Conservation (phyloP, 805 yeast genomes). For the Saturnispora ahearnii region DNA sequence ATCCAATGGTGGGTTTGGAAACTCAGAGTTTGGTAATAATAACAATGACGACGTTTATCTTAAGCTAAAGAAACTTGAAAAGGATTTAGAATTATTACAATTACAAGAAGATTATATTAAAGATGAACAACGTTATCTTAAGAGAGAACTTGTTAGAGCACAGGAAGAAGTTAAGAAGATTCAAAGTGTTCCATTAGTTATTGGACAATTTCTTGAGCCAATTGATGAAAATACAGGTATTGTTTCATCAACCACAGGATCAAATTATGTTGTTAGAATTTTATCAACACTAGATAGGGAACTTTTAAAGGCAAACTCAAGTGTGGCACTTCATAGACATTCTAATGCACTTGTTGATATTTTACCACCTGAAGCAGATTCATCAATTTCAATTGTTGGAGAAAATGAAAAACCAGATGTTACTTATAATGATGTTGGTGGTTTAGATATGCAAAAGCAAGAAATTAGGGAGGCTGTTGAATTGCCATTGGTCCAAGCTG, state of each 20-base stretch:
- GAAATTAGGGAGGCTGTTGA: conserved; percentile 98
- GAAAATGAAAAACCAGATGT: conserved; percentile 90
- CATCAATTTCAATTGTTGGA: conserved; percentile 89
- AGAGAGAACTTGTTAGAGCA: conserved; percentile 89
- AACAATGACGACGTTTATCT: conserved; percentile 62
- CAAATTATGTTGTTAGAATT: conserved; percentile 92
- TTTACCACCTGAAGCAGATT: conserved; percentile 97
- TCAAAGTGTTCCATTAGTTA: conserved; percentile 94
- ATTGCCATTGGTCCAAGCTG: conserved; percentile 91
- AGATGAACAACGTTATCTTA: conserved; percentile 95
- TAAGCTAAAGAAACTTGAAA: conserved; percentile 78
- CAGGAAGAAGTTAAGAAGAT: conserved; percentile 98
- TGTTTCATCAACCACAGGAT: conserved; percentile 95
- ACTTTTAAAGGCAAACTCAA: conserved; percentile 84
- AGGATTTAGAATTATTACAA: conserved; percentile 73
- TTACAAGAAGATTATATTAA: conserved; percentile 95
- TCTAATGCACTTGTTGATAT: conserved; percentile 96
- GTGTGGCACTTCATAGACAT: conserved; percentile 97
- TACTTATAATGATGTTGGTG: conserved; percentile 97
- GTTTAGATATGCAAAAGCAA: conserved; percentile 97
- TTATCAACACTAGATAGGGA: conserved; percentile 92
- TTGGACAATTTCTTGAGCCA: conserved; percentile 96
- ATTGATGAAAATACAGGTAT: conserved; percentile 95
- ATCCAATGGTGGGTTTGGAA: conserved; percentile 15
- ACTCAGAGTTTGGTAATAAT: conserved; percentile 16